Evolutionary conservation across 805 yeast species (phyloP).

Genomic region (Wickerhamiella australiensis): DNA sequence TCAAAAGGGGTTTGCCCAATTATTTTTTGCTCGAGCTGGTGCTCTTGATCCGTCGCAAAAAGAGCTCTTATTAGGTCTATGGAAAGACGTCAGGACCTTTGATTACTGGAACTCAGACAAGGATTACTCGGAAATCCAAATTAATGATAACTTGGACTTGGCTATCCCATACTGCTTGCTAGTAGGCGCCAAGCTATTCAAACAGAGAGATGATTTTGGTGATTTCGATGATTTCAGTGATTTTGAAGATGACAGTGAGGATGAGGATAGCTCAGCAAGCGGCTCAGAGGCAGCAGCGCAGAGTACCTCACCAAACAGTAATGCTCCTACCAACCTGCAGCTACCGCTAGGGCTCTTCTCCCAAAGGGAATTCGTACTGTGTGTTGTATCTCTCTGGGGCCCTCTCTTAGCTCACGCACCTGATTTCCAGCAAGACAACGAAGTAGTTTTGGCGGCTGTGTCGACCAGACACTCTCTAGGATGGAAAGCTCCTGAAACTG

Average conservation of each 20-base stretch:
- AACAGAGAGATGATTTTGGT: not conserved
- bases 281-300: too few species aligned
- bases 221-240: slow-evolving; percentile 2
- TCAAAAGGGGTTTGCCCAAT: not conserved
- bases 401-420: slow-evolving; percentile 3
- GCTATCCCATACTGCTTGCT: slow-evolving; percentile 3
- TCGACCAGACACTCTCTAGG: not conserved
- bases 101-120: slow-evolving; percentile 3
- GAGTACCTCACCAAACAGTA: too few species aligned
- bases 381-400: slow-evolving; percentile 7
- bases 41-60: not conserved
- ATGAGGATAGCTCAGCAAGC: not conserved
- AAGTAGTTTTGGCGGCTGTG: slow-evolving; percentile 3
- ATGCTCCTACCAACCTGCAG: not conserved
- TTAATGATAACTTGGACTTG: not conserved
- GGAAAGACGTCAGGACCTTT: not conserved
- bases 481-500: slow-evolving; percentile 5
- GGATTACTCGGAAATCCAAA: not conserved
- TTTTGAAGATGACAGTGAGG: not conserved
- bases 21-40: not conserved
- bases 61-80: not conserved
- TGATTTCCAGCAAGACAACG: not conserved
- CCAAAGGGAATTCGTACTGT: not conserved
- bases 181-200: slow-evolving; percentile 1
- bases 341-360: not conserved